These are phyloP conservation scores for Colletotrichum kahawae DNA, from an alignment of 2,329 filamentous ascomycete species.

Conservation along the genomic window DNA sequence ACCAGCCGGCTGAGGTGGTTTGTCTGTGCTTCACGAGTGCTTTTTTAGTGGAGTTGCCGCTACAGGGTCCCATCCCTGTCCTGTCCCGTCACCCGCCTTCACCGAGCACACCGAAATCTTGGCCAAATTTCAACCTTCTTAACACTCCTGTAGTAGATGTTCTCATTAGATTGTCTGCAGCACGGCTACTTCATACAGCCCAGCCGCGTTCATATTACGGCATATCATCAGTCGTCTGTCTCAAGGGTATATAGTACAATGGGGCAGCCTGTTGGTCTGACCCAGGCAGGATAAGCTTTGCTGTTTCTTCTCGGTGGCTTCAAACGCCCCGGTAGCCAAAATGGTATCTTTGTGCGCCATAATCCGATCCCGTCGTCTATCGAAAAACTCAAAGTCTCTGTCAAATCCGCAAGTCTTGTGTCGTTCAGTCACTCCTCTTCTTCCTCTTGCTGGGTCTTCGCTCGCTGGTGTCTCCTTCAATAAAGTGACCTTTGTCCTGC, in stretches of 20 bases:
- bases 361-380: not conserved
- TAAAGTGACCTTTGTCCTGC: slow-evolving; percentile 60
- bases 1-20: not conserved
- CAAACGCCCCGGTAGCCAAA: not conserved
- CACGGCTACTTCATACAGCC: not conserved
- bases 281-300: not conserved
- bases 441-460: slow-evolving; percentile 53
- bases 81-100: not conserved
- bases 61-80: slow-evolving; percentile 13
- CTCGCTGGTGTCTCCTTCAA: slow-evolving; percentile 40
- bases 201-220: not conserved
- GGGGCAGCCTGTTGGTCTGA: not conserved
- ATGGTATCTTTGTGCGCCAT: not conserved
- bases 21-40: slow-evolving; percentile 12
- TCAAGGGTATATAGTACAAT: not conserved
- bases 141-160: not conserved
- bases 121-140: not conserved
- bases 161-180: not conserved
- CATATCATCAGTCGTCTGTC: not conserved
- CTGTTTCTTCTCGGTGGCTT: not conserved
- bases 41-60: slow-evolving; percentile 5
- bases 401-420: not conserved
- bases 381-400: not conserved
- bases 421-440: slow-evolving; percentile 35
- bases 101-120: not conserved